Percentiles rank a stretch among this genome's conserved stretches.
These are phyloP conservation scores for Fusarium nematophilum DNA, from an alignment of 2,329 filamentous ascomycete genomes.

Conservation along the genomic window DNA sequence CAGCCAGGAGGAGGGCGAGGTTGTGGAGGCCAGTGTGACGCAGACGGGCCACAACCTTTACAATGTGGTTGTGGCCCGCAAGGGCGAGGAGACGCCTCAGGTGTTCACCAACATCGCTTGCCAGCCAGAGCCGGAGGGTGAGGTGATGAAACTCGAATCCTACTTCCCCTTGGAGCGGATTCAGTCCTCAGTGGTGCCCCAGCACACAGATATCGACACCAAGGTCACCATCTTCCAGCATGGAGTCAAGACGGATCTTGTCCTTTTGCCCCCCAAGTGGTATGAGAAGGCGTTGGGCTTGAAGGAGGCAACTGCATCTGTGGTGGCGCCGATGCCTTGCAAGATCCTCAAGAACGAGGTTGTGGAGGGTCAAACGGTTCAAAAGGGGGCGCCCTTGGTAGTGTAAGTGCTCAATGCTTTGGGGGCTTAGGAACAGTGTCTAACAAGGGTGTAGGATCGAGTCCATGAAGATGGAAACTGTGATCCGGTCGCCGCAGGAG, in stretches of 20 bases:
- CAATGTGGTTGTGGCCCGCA: constrained; percentile 58
- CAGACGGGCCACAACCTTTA: constrained; percentile 62
- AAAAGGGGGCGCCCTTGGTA: constrained; percentile 87
- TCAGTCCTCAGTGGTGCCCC: constrained; percentile 79
- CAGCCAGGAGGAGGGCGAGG: constrained; percentile 71
- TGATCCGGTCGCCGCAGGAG: constrained; percentile 80
- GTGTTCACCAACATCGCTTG: constrained; percentile 60
- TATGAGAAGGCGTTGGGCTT: constrained; percentile 87
- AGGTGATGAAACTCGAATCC: constrained; percentile 49
- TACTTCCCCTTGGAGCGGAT: constrained; percentile 87
- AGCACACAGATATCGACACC: constrained; percentile 63
- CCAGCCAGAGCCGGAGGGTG: constrained; percentile 46
- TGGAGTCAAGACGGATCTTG: constrained; percentile 69
- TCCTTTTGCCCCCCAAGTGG: constrained; percentile 76
- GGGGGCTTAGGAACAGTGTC: constrained; percentile 44
- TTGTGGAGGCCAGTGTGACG: constrained; percentile 64
- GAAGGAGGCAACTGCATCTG: constrained; percentile 83
- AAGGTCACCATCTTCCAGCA: constrained; percentile 82
- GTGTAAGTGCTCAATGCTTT: constrained; percentile 65
- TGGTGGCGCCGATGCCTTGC: constrained; percentile 96
- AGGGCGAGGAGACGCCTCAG: constrained; percentile 51
- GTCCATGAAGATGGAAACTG: constrained; percentile 92
- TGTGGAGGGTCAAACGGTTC: constrained; percentile 80
- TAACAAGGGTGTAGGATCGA: constrained; percentile 68
- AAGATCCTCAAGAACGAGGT: constrained; percentile 95